Evolutionary conservation across 208 protist species (phyloP).

Genomic region (Strigomonas galati): DNA sequence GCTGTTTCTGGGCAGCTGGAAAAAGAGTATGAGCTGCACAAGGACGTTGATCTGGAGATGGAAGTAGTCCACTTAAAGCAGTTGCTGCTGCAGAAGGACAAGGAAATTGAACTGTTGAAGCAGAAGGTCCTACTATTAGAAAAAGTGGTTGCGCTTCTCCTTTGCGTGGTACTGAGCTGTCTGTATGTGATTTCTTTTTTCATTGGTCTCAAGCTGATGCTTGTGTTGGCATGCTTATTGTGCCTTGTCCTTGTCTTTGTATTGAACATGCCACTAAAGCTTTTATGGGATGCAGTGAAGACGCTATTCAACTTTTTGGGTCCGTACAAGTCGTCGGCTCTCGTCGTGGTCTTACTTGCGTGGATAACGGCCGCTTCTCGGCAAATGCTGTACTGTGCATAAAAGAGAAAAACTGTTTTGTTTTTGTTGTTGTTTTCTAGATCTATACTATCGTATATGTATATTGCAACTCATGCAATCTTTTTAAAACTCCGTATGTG

Average conservation of each 20-base stretch:
- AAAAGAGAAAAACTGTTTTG: too few relatives aligned
- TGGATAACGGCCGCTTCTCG: constrained; percentile 26
- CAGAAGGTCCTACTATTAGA: constrained; percentile 60
- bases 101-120: constrained; percentile 57
- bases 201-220: constrained; percentile 57
- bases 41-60: constrained; percentile 16
- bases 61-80: constrained; percentile 29
- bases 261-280: constrained; percentile 43
- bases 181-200: constrained; percentile 43
- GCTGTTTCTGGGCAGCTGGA: too few relatives aligned
- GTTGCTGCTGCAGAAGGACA: constrained; percentile 42
- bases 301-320: constrained; percentile 63
- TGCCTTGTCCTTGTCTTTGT: constrained; percentile 29
- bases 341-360: constrained; percentile 24
- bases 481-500: too few relatives aligned
- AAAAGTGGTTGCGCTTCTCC: constrained; percentile 54
- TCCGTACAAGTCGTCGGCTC: constrained; percentile 31
- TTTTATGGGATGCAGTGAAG: constrained; percentile 46
- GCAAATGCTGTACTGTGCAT: constrained; percentile 2
- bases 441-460: too few relatives aligned
- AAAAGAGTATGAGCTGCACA: background rate
- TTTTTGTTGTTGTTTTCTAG: too few relatives aligned
- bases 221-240: constrained; percentile 34
- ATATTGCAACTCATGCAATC: too few relatives aligned
- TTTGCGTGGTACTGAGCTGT: constrained; percentile 40